Conservation (phyloP, 2,329 filamentous ascomycete species). For the Scytalidium lignicola region DNA sequence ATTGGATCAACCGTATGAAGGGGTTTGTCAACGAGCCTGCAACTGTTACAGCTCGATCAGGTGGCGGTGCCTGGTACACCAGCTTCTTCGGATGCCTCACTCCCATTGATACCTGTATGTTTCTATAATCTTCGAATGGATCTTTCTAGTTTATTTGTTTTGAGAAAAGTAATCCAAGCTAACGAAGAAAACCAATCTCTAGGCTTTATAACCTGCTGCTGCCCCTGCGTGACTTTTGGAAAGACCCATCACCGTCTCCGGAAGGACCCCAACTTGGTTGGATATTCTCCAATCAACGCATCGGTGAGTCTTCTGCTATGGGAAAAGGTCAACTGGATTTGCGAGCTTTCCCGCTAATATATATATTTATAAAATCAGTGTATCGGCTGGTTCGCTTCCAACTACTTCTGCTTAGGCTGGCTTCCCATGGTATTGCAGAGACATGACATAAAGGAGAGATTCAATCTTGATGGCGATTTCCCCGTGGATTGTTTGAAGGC, state of each 20-base stretch:
- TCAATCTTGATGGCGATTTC: constrained; percentile 21
- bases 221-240: constrained; percentile 31
- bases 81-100: constrained; percentile 19
- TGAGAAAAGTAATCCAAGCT: too few relatives aligned
- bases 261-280: constrained; percentile 25
- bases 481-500: constrained; percentile 16
- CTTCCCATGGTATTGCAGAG: constrained; percentile 19
- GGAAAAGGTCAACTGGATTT: not conserved
- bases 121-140: not conserved
- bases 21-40: constrained; percentile 2
- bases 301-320: constrained; percentile 13
- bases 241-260: constrained; percentile 30
- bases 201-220: constrained; percentile 28
- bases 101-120: constrained; percentile 19
- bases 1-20: constrained; percentile 9
- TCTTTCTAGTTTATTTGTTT: too few relatives aligned
- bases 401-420: constrained; percentile 16
- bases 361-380: constrained; percentile 12
- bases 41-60: constrained; percentile 5
- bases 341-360: not conserved
- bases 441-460: constrained; percentile 20
- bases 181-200: too few relatives aligned
- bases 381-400: constrained; percentile 16
- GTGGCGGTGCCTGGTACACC: constrained; percentile 10
- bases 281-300: constrained; percentile 28